Percentiles rank a stretch among this genome's conserved stretches.
Conservation (phyloP, 108 stramenopile species). For the Craspedostauros australis region DNA sequence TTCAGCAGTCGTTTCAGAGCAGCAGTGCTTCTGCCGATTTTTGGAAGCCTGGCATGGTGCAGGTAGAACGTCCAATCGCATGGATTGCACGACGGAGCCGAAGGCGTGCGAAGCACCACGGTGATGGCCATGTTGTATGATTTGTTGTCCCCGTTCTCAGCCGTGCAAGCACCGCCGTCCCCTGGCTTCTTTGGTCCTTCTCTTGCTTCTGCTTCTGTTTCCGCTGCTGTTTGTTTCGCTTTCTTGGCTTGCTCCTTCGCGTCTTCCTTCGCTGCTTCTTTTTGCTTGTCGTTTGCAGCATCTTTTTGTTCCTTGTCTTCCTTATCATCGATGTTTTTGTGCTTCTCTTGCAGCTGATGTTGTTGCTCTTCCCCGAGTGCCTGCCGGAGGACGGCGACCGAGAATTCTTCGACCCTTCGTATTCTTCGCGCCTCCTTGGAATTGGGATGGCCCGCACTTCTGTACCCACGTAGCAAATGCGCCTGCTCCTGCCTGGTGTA, state of each 20-base stretch:
- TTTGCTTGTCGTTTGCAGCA: background rate
- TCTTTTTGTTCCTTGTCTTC: conserved; percentile 1
- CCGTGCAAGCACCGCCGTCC: no score
- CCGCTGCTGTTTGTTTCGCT: no score
- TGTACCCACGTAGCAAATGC: conserved; percentile 67
- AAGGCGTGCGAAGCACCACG: conserved; percentile 42
- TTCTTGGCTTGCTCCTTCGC: background rate
- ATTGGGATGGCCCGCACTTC: conserved; percentile 82
- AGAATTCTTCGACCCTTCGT: conserved; percentile 65
- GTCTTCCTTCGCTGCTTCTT: conserved; percentile 31
- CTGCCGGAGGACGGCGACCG: conserved; percentile 51
- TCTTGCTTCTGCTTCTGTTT: no score
- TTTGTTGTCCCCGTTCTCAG: no score
- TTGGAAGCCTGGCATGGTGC: conserved; percentile 53
- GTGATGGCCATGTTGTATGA: no score
- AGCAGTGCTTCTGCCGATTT: background rate
- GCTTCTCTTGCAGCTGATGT: background rate
- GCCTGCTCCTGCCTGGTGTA: conserved; percentile 58
- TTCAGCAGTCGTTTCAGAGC: conserved; percentile 1
- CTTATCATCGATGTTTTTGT: background rate
- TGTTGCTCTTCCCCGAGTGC: conserved; percentile 16
- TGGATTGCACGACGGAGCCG: conserved; percentile 35
- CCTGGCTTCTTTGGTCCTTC: no score
- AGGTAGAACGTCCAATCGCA: conserved; percentile 64
- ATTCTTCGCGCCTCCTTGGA: conserved; percentile 78